Evolutionary conservation across 306 rosid genomes (phyloP), one percentile per base, ranked within the genome.

Genomic region (Ormosia emarginata): DNA sequence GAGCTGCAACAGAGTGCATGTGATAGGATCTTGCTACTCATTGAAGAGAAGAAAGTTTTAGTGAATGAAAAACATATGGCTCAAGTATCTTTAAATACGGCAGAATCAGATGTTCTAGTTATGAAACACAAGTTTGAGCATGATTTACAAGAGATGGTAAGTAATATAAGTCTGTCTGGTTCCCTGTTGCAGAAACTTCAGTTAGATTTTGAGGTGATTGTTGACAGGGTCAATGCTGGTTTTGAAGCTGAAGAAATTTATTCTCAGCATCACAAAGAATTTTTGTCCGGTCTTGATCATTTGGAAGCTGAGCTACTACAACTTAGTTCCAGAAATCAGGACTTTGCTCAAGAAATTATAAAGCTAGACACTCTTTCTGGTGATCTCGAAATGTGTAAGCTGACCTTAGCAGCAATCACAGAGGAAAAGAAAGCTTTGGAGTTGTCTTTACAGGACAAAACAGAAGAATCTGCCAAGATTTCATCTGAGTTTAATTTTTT

Each of bases 271-370:
- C 91, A 93, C 75, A 82, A 17, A 75, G 94, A 86, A 72, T 75
- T 95, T 82, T 67, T 88, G 72, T 79, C 90, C 46, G 89, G 78
- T 81, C 85, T 92, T 57, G 88, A 92, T 82, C 90, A 53, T 75
- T 84, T 90, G 80, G 94, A 92, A 82, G 80, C 84, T 71, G 96
- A 92, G 83, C 87, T 95, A 79, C 94, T 86, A 81, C 87, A 89
- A 79, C 91, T 95, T 82, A 64, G 85, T 81, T 90, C 92, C 71
- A 82, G 82, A 85, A 87, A 89, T 78, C 84, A 85, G 76, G 97
- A 85, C 47, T 90, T 96, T 79, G 86, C 84, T 67, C 82, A 88
- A 63, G 94, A 93, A 86, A 83, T 91, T 43, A 55, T 66, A 67
- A 87, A 83, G 11, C 68, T 96, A 8, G 88, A 84, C 77, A 79